Base-by-base conservation (phyloP, 495 filamentous ascomycete genomes). In the Aspergillus olivimuriae region DNA sequence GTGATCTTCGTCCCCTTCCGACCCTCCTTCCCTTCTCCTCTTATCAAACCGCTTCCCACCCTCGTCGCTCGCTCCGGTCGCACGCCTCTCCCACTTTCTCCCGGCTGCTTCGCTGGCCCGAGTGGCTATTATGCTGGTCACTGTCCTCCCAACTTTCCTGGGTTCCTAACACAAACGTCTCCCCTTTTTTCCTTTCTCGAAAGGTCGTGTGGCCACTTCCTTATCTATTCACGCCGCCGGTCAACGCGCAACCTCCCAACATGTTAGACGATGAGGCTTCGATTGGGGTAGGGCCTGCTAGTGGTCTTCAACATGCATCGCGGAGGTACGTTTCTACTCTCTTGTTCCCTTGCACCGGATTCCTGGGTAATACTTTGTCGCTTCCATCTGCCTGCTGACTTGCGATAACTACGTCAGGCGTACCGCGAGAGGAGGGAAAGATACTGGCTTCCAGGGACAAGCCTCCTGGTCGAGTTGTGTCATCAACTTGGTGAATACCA, bases 401-500 rank as follows among this genome's bases (percentile, higher is more conserved):
- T n/a, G n/a, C n/a, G n/a, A n/a, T n/a, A n/a, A n/a, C n/a, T 28
- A 28, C 24, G 11, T 14, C 45, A 79, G 77, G 50, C 66, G 61
- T 50, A 66, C 57, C 41, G 57, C 46, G 32, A 62, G 69, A 55
- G 68, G 71, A 2, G 80, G 73, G 52, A 76, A 75, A 62, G 69
- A 70, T 51, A 55, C 66, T 10, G 72, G 68, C 8, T 43, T 61
- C 16, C 56, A 62, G 4, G 90, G 92, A 11, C 76, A 87, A 52
- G 92, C 94, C 39, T 83, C 85, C 41, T 96, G 89, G 86, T 54
- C 82, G 33, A 94, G 87, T 67, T 94, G 89, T 56, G 84, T 94
- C 51, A 85, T 96, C 70, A 98, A 97, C 60, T 67, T 98, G 14
- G 71, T 97, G 46, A 98, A 98, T 66, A 98, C 92, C 4, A 97